Percentiles rank a stretch among this genome's conserved stretches.
phyloP scores from a whole-genome alignment of 495 filamentous ascomycete genomes.

The Sordaria brevicollis region DNA sequence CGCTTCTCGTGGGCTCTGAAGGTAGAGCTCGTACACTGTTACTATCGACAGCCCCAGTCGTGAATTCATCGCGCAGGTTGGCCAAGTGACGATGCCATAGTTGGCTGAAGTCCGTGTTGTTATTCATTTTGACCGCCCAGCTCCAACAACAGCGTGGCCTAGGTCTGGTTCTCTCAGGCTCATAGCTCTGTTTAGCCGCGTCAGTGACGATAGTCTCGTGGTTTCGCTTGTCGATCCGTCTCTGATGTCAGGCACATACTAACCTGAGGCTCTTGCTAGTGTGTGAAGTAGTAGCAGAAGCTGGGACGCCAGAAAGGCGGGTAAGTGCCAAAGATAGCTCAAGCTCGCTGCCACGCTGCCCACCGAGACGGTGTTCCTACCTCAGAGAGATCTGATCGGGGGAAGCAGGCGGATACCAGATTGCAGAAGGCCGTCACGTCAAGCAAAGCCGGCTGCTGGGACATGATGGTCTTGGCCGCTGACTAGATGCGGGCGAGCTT shows the following conservation, averaged over 20 bases:
- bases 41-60: background rate
- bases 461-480: background rate
- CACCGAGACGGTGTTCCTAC: background rate
- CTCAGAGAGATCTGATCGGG: background rate
- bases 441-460: background rate
- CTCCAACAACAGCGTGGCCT: background rate
- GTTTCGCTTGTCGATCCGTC: background rate
- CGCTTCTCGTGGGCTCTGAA: background rate
- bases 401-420: background rate
- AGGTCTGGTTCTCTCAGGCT: background rate
- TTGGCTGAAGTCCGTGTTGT: slow-evolving; percentile 6
- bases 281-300: background rate
- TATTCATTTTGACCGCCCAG: background rate
- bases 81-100: slow-evolving; percentile 12
- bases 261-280: background rate
- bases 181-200: background rate
- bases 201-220: background rate
- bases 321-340: background rate
- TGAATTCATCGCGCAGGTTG: slow-evolving; percentile 6
- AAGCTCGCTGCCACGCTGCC: background rate
- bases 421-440: background rate
- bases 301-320: background rate
- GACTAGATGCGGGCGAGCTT: background rate
- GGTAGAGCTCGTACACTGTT: slow-evolving; percentile 6
- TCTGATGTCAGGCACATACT: background rate